Percentiles rank a stretch among this genome's conserved stretches.
Evolutionary conservation across 1,284 basidiomycete species (phyloP).

Genomic region (Ustilago tritici): DNA sequence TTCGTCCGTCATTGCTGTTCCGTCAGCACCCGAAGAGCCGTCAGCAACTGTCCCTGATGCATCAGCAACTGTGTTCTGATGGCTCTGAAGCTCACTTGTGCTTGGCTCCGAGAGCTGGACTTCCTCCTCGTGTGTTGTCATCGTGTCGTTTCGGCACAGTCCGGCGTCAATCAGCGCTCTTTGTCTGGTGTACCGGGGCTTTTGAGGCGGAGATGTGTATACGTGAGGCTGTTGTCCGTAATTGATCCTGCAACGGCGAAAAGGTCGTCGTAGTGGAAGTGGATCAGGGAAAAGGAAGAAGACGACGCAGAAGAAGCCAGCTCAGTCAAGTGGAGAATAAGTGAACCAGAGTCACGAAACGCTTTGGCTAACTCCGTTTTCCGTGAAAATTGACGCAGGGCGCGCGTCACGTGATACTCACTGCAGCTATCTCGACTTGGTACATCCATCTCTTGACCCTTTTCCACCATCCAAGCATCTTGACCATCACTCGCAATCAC

Average conservation of each 20-base stretch:
- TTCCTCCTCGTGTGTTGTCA: constrained; percentile 48
- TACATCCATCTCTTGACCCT: constrained; percentile 7
- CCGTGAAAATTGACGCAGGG: constrained; percentile 14
- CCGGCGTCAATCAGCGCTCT: background rate
- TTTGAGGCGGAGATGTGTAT: background rate
- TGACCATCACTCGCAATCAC: background rate
- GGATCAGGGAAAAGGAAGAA: constrained; percentile 5
- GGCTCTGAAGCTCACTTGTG: constrained; percentile 29
- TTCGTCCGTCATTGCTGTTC: constrained; percentile 49
- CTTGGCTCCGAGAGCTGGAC: constrained; percentile 48
- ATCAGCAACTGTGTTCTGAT: constrained; percentile 13
- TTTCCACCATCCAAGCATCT: constrained; percentile 1
- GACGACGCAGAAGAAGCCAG: constrained; percentile 7
- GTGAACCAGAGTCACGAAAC: constrained; percentile 2
- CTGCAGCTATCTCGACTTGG: constrained; percentile 20
- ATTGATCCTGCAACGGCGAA: background rate
- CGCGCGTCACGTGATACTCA: constrained; percentile 34
- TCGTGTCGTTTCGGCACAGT: constrained; percentile 8
- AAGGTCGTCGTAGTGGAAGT: constrained; percentile 6
- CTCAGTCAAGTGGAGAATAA: constrained; percentile 31
- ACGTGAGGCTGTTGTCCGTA: background rate
- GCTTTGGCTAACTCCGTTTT: constrained; percentile 24
- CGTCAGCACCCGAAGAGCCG: constrained; percentile 12
- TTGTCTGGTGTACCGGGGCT: background rate
- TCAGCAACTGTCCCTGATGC: constrained; percentile 8